Conservation (phyloP, 75 land plant species). For the Pinus taeda region DNA sequence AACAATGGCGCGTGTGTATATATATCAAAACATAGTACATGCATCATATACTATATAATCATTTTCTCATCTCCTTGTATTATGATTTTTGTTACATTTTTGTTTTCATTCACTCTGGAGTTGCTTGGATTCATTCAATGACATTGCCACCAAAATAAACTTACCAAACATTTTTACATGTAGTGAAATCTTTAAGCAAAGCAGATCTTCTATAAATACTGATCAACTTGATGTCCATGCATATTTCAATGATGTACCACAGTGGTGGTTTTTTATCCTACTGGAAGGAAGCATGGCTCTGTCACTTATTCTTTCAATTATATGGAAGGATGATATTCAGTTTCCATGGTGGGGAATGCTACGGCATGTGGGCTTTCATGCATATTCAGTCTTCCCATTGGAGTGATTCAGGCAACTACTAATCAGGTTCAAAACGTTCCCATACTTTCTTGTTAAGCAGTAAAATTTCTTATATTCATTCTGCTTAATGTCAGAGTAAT, state of each 20-base stretch:
- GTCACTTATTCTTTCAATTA: slow-evolving; percentile 11
- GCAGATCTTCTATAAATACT: slow-evolving; percentile 14
- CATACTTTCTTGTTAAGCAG: no score
- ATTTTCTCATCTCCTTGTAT: no score
- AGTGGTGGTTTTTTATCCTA: slow-evolving; percentile 23
- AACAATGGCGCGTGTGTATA: not conserved
- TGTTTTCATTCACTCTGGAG: not conserved
- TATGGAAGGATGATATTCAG: slow-evolving; percentile 24
- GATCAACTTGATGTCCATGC: slow-evolving; percentile 22
- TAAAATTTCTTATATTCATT: no score
- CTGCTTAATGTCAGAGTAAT: no score
- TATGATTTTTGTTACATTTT: not conserved
- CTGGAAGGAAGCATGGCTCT: not conserved
- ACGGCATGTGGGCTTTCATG: slow-evolving; percentile 24
- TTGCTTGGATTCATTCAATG: not conserved
- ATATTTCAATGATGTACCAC: slow-evolving; percentile 15
- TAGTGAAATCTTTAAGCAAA: slow-evolving; percentile 25
- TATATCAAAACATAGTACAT: not conserved
- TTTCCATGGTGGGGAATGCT: slow-evolving; percentile 40
- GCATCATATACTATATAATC: not conserved
- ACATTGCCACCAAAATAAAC: not conserved
- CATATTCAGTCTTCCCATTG: slow-evolving; percentile 33
- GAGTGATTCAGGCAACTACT: slow-evolving; percentile 30
- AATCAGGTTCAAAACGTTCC: slow-evolving; percentile 17
- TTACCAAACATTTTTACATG: not conserved